phyloP scores from a whole-genome alignment of 2,329 filamentous ascomycete genomes.

The Trichoderma oligosporum region DNA sequence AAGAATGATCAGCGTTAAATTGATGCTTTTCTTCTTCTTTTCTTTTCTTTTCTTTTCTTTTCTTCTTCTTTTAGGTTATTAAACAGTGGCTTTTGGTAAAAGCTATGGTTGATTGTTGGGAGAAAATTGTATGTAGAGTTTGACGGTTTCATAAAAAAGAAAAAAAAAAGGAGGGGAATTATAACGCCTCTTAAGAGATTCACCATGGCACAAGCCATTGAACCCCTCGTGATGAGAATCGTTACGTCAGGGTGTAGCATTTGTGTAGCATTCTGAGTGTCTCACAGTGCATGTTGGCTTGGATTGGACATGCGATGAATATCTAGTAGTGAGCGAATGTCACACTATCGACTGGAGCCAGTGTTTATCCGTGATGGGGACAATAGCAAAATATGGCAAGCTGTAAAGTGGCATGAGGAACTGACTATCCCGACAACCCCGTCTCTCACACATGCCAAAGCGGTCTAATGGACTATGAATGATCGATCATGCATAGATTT shows the following conservation, averaged over 20 bases:
- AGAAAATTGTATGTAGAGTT: not conserved
- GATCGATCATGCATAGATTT: too few relatives aligned
- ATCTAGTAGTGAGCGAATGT: not conserved
- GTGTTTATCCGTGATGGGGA: constrained; percentile 7
- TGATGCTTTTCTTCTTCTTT: not conserved
- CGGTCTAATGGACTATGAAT: too few relatives aligned
- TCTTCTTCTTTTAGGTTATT: not conserved
- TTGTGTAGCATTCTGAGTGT: constrained; percentile 9
- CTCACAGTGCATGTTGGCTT: not conserved
- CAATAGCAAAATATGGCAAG: not conserved
- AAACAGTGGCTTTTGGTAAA: not conserved
- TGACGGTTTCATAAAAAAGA: not conserved
- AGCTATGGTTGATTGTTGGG: not conserved
- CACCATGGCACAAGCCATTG: constrained; percentile 3
- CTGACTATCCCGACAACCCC: too few relatives aligned
- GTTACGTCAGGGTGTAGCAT: constrained; percentile 17
- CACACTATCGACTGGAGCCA: too few relatives aligned
- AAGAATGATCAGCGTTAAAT: not conserved
- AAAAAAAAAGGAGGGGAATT: not conserved
- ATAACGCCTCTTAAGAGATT: constrained; percentile 2
- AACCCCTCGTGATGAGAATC: constrained; percentile 16
- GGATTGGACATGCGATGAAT: not conserved
- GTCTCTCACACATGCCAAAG: too few relatives aligned
- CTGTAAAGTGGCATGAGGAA: too few relatives aligned
- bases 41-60: too few relatives aligned